phyloP scores from a whole-genome alignment of 2,329 filamentous ascomycete genomes.

The Talaromyces sp. region DNA sequence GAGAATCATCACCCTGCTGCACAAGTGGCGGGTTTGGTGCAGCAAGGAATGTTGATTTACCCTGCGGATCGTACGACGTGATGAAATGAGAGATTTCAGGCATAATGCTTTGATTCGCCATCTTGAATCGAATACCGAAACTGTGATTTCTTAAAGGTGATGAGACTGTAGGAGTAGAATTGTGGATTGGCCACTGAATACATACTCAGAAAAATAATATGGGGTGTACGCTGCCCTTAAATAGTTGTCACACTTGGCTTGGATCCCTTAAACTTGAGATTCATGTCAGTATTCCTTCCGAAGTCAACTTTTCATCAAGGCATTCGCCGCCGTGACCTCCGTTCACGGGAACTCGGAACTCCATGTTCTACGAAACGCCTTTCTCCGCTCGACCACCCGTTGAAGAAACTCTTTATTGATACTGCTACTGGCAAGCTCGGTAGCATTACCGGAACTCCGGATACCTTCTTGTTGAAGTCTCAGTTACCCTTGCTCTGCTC shows the following conservation, averaged over 20 bases:
- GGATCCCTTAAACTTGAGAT: neutral
- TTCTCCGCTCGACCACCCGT: neutral
- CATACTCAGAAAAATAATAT: neutral
- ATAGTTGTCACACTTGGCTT: neutral
- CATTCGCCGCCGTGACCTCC: neutral
- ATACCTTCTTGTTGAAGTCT: neutral
- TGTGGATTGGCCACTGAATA: neutral
- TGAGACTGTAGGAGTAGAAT: neutral
- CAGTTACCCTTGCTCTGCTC: neutral
- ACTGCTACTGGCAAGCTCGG: neutral
- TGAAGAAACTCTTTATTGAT: neutral
- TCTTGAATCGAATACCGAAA: neutral
- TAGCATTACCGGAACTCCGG: neutral
- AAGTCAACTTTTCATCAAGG: constrained; percentile 3
- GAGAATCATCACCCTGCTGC: neutral
- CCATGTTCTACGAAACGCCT: neutral
- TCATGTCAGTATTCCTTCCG: neutral
- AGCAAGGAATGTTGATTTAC: constrained; percentile 1
- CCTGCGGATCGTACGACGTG: neutral
- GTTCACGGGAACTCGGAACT: neutral
- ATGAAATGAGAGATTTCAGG: neutral
- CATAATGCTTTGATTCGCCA: neutral
- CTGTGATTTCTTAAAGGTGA: neutral
- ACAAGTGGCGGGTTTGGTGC: neutral
- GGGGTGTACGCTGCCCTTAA: neutral